Base-by-base conservation (phyloP, 495 filamentous ascomycete genomes). In the Penicillium canariense region DNA sequence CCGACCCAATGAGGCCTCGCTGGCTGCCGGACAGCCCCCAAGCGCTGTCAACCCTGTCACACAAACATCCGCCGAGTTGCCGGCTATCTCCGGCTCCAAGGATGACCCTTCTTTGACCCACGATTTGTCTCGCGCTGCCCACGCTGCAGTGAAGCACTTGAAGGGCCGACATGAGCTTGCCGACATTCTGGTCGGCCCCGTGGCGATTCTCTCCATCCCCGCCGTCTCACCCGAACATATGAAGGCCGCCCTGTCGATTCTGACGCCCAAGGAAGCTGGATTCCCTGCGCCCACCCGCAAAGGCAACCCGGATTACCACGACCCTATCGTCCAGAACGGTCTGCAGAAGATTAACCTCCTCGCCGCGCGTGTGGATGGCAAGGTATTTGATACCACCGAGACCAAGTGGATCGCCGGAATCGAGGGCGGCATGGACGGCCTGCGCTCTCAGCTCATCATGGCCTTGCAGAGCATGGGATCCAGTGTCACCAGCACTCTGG, bases 401-500 rank as follows among this genome's bases (percentile, higher is more conserved):
- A 76, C 89, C 51, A 87, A 84, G 67, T 94, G 89, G 88, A 83
- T 97, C 47, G 89, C 87, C 36, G 80, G 83, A n/a, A 88, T 97
- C 63, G 79, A 87, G 60, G 87, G 87, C 47, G 91, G 91, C 10
- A 66, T 96, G 53, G 90, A 93, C 26, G 85, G 86, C 17, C 76
- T 97, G 59, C 81, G 92, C 52, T 87, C 83, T 26, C 87, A 95
- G 77, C 76, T 99, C 56, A 85, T 96, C 25, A 71, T 66, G 58
- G 80, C 93, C 71, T 73, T 97, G 72, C 85, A 89, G 68, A 83
- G 81, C 62, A 79, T 89, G 60, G 89, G 88, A 28, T 82, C 84
- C 31, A 82, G 87, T 52, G 63, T 97, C 45, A 87, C 89, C 32
- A 84, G 68, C 59, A 77, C 81, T 20, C 67, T 97, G 70, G 91